Conservation (phyloP, 2,329 filamentous ascomycete species). For the Berkeleyomyces basicola region DNA sequence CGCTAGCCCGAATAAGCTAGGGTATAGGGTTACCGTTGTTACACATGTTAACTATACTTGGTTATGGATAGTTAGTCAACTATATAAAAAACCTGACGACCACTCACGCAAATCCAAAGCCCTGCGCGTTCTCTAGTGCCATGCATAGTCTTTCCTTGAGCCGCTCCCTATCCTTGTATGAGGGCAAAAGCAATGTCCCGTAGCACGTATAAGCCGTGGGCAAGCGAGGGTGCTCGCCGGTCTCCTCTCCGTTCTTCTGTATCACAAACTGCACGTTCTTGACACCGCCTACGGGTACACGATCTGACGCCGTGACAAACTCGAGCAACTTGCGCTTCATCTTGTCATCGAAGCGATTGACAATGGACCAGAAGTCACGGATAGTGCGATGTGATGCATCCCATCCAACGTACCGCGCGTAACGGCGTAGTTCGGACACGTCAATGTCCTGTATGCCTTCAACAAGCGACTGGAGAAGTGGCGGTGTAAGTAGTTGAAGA, state of each 20-base stretch:
- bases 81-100: background rate
- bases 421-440: slow-evolving; percentile 51
- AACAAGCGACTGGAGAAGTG: slow-evolving; percentile 57
- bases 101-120: slow-evolving; percentile 66
- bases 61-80: background rate
- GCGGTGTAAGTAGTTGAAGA: slow-evolving; percentile 53
- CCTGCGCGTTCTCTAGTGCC: slow-evolving; percentile 74
- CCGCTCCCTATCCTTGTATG: slow-evolving; percentile 56
- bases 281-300: slow-evolving; percentile 76
- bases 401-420: slow-evolving; percentile 71
- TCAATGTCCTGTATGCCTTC: slow-evolving; percentile 76
- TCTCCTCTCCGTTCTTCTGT: slow-evolving; percentile 55
- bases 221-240: slow-evolving; percentile 37
- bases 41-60: background rate
- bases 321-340: slow-evolving; percentile 68
- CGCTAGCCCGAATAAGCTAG: background rate
- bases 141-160: slow-evolving; percentile 61
- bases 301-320: slow-evolving; percentile 87
- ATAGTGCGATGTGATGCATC: slow-evolving; percentile 52
- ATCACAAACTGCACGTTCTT: slow-evolving; percentile 70
- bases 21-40: background rate
- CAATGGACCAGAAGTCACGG: slow-evolving; percentile 68
- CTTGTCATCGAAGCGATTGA: slow-evolving; percentile 46
- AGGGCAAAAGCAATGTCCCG: slow-evolving; percentile 68
- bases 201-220: slow-evolving; percentile 91